Evolutionary conservation across 768 basidiomycete species (phyloP).

Genomic region (Galerina marginata): DNA sequence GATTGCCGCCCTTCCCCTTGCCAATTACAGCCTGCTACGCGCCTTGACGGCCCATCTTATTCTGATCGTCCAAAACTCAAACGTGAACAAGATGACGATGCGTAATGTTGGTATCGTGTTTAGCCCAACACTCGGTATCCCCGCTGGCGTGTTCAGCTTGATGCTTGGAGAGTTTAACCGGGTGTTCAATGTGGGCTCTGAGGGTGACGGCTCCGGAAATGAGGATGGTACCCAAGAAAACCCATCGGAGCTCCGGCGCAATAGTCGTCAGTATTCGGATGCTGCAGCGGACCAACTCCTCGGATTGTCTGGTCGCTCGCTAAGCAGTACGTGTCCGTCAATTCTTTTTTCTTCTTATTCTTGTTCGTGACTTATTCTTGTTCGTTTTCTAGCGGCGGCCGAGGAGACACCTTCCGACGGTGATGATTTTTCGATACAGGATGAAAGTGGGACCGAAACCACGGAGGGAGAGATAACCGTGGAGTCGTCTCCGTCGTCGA

Average conservation of each 20-base stretch:
- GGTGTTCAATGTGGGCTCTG: conserved; percentile 83
- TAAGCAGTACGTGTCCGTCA: conserved; percentile 57
- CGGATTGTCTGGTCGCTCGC: conserved; percentile 72
- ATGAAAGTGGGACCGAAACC: conserved; percentile 78
- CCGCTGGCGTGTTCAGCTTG: conserved; percentile 95
- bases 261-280: conserved; percentile 84
- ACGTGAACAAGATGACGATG: conserved; percentile 97
- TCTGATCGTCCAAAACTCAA: conserved; percentile 89
- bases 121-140: conserved; percentile 96
- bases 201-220: conserved; percentile 38
- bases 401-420: conserved; percentile 74
- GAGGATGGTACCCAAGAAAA: conserved; percentile 36
- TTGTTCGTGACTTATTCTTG: conserved; percentile 5
- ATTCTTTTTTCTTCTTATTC: conserved; percentile 11
- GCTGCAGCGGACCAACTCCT: conserved; percentile 84
- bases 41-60: conserved; percentile 96
- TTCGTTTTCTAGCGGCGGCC: conserved; percentile 41
- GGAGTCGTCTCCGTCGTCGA: conserved; percentile 54
- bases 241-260: conserved; percentile 60
- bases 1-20: conserved; percentile 85
- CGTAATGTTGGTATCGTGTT: conserved; percentile 99
- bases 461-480: conserved; percentile 60
- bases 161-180: conserved; percentile 94
- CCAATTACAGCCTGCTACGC: conserved; percentile 93
- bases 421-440: conserved; percentile 69